Evolutionary conservation across 495 filamentous ascomycete genomes (phyloP), one percentile per base, ranked within the genome.

Genomic region (Xylaria scruposa): DNA sequence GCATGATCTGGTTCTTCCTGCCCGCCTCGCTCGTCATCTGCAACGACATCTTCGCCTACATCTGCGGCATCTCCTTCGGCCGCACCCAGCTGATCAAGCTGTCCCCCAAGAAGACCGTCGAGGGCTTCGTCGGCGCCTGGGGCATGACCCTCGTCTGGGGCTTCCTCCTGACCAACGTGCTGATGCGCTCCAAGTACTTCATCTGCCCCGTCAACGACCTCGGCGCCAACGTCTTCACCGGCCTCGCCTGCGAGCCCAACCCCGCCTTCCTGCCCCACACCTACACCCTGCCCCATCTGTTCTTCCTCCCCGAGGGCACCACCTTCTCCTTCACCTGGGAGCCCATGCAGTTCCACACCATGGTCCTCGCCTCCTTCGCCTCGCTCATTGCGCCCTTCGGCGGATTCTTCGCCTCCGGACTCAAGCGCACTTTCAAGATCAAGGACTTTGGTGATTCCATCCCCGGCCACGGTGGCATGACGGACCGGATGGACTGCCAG

Each of bases 1-100:
- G 97, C 82, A 94, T 99, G 93, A 96, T 99, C 80, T 99, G 97
- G 97, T 98, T 99, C 87, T 98, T 99, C 88, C 86, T 99, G 58
- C 97, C 97, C 2, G 95, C 94, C 3, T 91, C 93, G 36, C 87
- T 99, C 68, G 97, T 99, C 76, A 97, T 98, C 77, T 97, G 93
- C 47, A 99, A 99, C 78, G 97, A 99, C 81, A 99, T 98, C 72
- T 98, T 97, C 77, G 97, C 97, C 78, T 99, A 99, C 78, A 88
- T 99, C 72, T 97, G 94, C 81, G 97, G 97, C 72, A 98, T 99
- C 77, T 94, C 94, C 10, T 97, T 99, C 79, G 97, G 97, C 51
- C 89, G 94, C 62, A 99, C 97, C 19, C 97, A 97, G 79, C 87
- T 99, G 56, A 99, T 99, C 83, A 97, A 98, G 84, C 86, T 99